Base-by-base conservation (phyloP, 2,329 filamentous ascomycete genomes). In the Didymella exigua region DNA sequence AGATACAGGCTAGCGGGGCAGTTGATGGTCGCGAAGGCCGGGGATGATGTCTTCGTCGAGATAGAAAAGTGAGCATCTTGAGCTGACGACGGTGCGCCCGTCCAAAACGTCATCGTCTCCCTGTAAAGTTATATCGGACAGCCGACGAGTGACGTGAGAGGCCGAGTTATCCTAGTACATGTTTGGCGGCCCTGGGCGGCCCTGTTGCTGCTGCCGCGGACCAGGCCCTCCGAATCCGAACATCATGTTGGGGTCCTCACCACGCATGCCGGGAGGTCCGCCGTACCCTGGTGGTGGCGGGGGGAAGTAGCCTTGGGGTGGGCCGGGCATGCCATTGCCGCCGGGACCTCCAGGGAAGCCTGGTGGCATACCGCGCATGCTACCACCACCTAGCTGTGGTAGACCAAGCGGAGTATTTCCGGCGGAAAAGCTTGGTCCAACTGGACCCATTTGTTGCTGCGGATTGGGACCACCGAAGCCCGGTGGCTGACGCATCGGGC, bases 341-440 rank as follows among this genome's bases (percentile, higher is more conserved):
- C 62, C 67, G 16, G 68, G 68, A 16, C 45, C 56, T 34, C 54
- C 61, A 2, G 54, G 58, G 7, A 69, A 70, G 31, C 62, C 63
- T 18, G 52, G 52, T 31, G 52, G 52, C 56, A 70, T 64, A 18
- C 63, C 59, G 23, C 69, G 63, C 59, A 74, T 67, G 53, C 63
- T 68, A 10, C 54, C 53, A 8, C 53, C 47, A 27, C 67, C 63
- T 18, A 68, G 68, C 27, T 68, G 64, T 13, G 65, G 61, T 44
- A 75, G 71, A 24, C 73, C 72, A 52, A 76, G 64, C 6, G 74
- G 74, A 5, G 74, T 75, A 59, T 73, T 75, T 8, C 71, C 72
- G 16, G 69, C 69, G 23, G 73, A 75, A 54, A 74, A 73, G 45
- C 60, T 67, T 13, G 69, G 68, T 55, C 61, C 63, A 54, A 65